phyloP scores from a whole-genome alignment of 2,329 filamentous ascomycete species.

The Geosmithia morbida region DNA sequence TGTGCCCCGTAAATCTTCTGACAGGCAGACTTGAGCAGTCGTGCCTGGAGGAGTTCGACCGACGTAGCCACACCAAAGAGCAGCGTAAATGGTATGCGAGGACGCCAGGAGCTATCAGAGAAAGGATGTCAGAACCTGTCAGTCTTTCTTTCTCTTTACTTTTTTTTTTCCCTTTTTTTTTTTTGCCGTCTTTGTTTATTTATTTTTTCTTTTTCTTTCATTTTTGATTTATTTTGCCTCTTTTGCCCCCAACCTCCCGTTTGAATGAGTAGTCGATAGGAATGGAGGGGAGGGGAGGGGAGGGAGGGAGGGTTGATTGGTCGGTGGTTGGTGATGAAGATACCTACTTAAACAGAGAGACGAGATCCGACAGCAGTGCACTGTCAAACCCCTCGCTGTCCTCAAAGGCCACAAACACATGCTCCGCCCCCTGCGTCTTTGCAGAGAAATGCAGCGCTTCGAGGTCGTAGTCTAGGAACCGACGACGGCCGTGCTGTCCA shows the following conservation, averaged over 20 bases:
- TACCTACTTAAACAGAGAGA: slow-evolving; percentile 53
- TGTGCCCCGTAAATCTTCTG: slow-evolving; percentile 54
- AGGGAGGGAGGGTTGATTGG: too few species aligned
- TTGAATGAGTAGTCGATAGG: too few species aligned
- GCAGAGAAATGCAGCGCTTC: slow-evolving; percentile 52
- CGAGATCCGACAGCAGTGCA: slow-evolving; percentile 53
- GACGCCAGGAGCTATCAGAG: slow-evolving; percentile 42
- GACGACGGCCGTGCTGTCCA: slow-evolving; percentile 9
- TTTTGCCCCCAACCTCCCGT: too few species aligned
- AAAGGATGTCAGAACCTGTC: background rate
- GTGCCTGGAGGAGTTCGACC: slow-evolving; percentile 63
- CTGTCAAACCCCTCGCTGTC: slow-evolving; percentile 75
- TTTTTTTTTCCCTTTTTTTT: too few species aligned
- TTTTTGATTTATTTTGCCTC: background rate
- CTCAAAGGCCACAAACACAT: slow-evolving; percentile 60
- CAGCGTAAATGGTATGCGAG: slow-evolving; percentile 62
- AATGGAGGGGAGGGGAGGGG: too few species aligned
- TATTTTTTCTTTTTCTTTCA: background rate
- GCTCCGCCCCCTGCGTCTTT: slow-evolving; percentile 33
- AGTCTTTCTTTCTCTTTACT: too few species aligned
- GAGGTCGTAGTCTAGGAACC: slow-evolving; percentile 65
- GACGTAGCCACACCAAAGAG: slow-evolving; percentile 74
- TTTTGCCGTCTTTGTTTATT: background rate
- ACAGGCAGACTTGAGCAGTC: slow-evolving; percentile 54
- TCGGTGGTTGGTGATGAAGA: too few species aligned